Evolutionary conservation across 2,329 filamentous ascomycete species (phyloP), one percentile per base, ranked within the genome.

Genomic region (Scedosporium aurantiacum): DNA sequence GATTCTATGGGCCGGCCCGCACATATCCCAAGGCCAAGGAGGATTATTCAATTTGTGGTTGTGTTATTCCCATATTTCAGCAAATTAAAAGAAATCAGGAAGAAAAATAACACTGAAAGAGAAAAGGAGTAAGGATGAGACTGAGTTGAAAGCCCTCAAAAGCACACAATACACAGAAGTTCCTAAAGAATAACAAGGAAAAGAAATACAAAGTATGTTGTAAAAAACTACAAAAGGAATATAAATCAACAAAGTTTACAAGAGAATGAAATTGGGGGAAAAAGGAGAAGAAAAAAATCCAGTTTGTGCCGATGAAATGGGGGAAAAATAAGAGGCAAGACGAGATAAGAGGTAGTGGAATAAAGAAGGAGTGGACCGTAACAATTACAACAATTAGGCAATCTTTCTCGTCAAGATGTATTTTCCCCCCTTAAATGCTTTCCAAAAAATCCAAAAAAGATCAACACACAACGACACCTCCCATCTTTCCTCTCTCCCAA

Each of bases 351-450:
- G 27, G 54, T 37, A n/a, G 54, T 63, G 65, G 63, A 68, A 66
- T 69, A 60, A 62, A 66, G 64, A 64, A 50, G 64, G 63, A 63
- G 64, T 65, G 64, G 64, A 67, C 65, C 63, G 63, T 61, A 66
- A 67, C 71, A 70, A 77, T 76, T 75, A 77, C 72, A 76, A 76
- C 70, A 72, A 72, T 74, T 73, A 76, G 72, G 64, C 68, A 68
- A 69, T 67, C 66, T 69, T 72, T 71, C 67, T 70, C 25, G 32
- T 57, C 25, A 50, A 66, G 25, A 54, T 63, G 57, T 37, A 12
- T 63, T 60, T 60, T 63, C 60, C 60, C 57, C 57, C 57, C 54
- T 40, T 62, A 57, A 58, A 47, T 58, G 23, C 47, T 40, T 54
- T 43, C 45, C 21, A 45, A 37, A 61, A 60, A 28, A n/a, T n/a